Evolutionary conservation across 2,329 filamentous ascomycete species (phyloP).

Genomic region (Microthyrium microscopicum): DNA sequence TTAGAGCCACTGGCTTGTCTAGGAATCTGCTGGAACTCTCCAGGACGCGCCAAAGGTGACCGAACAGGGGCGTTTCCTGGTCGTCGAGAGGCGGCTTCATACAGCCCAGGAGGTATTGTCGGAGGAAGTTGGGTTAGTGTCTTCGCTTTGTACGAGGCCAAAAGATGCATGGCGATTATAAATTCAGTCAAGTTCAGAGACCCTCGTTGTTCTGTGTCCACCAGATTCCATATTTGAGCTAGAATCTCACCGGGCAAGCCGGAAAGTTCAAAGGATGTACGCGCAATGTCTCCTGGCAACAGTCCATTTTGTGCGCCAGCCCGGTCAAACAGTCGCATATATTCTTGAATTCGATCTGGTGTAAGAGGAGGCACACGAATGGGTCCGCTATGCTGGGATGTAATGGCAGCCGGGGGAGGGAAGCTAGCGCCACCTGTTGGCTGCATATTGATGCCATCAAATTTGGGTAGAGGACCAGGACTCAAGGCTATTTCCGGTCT

Average conservation of each 20-base stretch:
- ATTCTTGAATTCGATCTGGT: constrained; percentile 78
- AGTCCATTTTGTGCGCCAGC: constrained; percentile 47
- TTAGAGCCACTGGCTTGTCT: constrained; percentile 61
- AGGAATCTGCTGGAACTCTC: too few species aligned
- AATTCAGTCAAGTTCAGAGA: constrained; percentile 80
- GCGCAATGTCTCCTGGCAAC: constrained; percentile 59
- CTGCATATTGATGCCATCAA: constrained; percentile 54
- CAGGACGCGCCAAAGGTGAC: constrained; percentile 37
- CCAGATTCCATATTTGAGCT: constrained; percentile 89
- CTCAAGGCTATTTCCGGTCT: constrained; percentile 66
- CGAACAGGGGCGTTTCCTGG: constrained; percentile 26
- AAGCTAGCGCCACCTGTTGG: constrained; percentile 15
- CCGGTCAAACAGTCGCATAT: constrained; percentile 77
- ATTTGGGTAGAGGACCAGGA: constrained; percentile 58
- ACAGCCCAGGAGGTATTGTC: constrained; percentile 67
- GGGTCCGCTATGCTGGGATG: constrained; percentile 34
- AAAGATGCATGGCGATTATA: constrained; percentile 92
- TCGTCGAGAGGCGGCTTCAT: constrained; percentile 68
- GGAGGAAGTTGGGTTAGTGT: constrained; percentile 63
- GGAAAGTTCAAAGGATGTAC: constrained; percentile 89
- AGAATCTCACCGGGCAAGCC: constrained; percentile 77
- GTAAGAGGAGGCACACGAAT: constrained; percentile 80
- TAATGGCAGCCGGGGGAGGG: constrained; percentile 21
- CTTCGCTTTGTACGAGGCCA: constrained; percentile 80
- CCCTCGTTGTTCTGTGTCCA: constrained; percentile 85